phyloP scores from a whole-genome alignment of 129 eudicot genomes.

The Cynara cardunculus region DNA sequence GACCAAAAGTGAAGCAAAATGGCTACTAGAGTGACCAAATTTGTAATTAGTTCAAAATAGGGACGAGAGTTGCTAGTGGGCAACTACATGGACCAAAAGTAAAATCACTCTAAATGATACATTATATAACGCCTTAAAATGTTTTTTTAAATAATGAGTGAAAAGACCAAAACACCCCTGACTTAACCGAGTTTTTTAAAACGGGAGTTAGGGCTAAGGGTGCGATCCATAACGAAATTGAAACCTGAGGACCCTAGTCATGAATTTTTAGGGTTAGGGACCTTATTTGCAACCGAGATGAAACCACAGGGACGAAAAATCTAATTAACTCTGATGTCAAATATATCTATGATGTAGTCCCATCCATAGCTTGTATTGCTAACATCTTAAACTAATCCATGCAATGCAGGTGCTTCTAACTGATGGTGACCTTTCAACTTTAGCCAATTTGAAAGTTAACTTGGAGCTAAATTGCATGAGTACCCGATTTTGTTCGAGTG shows the following conservation, averaged over 20 bases:
- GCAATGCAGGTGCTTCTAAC: conserved; percentile 68
- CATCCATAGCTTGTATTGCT: not conserved
- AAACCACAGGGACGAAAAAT: not conserved
- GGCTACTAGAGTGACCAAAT: not conserved
- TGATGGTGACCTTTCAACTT: conserved; percentile 87
- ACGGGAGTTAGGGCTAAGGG: not conserved
- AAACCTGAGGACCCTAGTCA: not conserved
- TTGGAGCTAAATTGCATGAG: conserved; percentile 57
- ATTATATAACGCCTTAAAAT: too few species aligned
- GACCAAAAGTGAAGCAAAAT: not conserved
- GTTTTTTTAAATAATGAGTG: too few species aligned
- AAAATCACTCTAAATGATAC: too few species aligned
- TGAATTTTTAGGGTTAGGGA: not conserved
- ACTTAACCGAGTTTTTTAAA: not conserved
- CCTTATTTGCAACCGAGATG: not conserved
- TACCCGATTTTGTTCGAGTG: conserved; percentile 17
- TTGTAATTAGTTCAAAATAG: not conserved
- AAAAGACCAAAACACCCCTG: not conserved
- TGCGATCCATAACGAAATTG: not conserved
- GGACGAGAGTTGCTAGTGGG: not conserved
- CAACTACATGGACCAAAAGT: too few species aligned
- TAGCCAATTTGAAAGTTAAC: conserved; percentile 72
- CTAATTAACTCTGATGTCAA: not conserved
- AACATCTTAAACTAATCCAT: not conserved
- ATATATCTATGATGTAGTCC: not conserved